Base-by-base conservation (phyloP, 2,329 filamentous ascomycete species). In the Monosporascus sp. region DNA sequence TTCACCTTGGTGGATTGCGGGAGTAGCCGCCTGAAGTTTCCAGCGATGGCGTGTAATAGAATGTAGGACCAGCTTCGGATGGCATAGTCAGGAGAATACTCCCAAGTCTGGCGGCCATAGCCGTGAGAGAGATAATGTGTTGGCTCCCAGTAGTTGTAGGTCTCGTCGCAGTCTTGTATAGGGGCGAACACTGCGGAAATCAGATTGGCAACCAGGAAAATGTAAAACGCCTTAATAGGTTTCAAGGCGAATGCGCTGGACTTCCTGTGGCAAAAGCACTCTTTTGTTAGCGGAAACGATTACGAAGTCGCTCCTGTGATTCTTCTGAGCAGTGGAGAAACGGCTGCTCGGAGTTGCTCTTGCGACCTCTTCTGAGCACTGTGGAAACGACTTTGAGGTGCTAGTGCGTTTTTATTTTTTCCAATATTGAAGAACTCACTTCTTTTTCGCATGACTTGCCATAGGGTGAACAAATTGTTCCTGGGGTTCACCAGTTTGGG, bases 101-200 rank as follows among this genome's bases (percentile, higher is more conserved):
- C 94, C 94, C 94, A 99, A 1, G 94, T 99, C 74, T 99, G 92
- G 49, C 97, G 78, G 39, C 93, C 94, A 66, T 96, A 93, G 62
- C 90, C 89, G 75, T 97, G 91, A 54, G 85, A 88, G 27, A 99
- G 81, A 71, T 97, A 99, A 71, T 99, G 94, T 0, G 92, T 85
- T 0, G 94, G 93, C 65, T 99, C 94, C 91, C 93, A 99, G 76
- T 96, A 99, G 70, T 99, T 99, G 80, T 96, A 99, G 11, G 93
- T 93, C 75, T 99, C 94, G 64, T 99, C 94, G 68, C 94, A 99
- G 71, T 99, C 94, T 69, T 97, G 92, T 59, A 99, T 96, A 0
- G 94, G 94, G 2, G 91, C 86, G 68, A 86, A 93, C 34, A 88
- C 65, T 11, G 93, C 94, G 6, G 93, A 89, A 22, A 93, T 63